Conservation (phyloP, 495 filamentous ascomycete species). For the Penicillium paradoxum region DNA sequence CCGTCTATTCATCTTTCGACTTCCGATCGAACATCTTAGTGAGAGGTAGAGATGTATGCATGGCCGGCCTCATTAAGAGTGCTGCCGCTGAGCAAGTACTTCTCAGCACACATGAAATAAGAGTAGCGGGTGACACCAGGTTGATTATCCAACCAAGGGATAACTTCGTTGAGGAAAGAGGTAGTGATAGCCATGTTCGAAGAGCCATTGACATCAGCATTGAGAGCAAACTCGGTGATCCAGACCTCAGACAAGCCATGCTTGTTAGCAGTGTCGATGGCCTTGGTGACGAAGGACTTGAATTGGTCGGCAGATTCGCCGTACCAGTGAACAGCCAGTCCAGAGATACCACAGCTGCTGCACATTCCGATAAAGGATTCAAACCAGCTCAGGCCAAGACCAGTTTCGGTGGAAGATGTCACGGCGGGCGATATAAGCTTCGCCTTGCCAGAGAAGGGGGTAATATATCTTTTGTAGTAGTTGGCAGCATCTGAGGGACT, state of each 20-base stretch:
- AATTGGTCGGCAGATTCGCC: conserved; percentile 47
- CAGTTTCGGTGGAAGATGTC: conserved; percentile 55
- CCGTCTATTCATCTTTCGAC: neutral
- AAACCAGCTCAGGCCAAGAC: conserved; percentile 60
- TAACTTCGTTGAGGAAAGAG: conserved; percentile 50
- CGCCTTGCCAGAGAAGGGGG: conserved; percentile 58
- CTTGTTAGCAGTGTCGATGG: conserved; percentile 37
- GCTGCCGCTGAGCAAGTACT: conserved; percentile 27
- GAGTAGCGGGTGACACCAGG: conserved; percentile 66
- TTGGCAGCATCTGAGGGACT: conserved; percentile 52
- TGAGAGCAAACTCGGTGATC: conserved; percentile 71
- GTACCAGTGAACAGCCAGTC: conserved; percentile 72
- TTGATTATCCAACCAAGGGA: conserved; percentile 63
- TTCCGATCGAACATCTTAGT: neutral
- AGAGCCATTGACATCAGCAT: conserved; percentile 36
- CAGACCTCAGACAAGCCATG: conserved; percentile 58
- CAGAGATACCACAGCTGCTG: conserved; percentile 56
- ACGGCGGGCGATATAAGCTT: conserved; percentile 71
- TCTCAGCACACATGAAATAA: conserved; percentile 65
- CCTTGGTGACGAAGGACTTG: conserved; percentile 53
- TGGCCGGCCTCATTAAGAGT: conserved; percentile 23
- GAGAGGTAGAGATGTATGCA: conserved; percentile 13
- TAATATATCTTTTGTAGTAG: conserved; percentile 62
- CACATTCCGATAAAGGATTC: conserved; percentile 54
- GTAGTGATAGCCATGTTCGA: conserved; percentile 40